These are phyloP conservation scores for Solioccasus polychromus DNA, from an alignment of 768 basidiomycete species.

Conservation along the genomic window DNA sequence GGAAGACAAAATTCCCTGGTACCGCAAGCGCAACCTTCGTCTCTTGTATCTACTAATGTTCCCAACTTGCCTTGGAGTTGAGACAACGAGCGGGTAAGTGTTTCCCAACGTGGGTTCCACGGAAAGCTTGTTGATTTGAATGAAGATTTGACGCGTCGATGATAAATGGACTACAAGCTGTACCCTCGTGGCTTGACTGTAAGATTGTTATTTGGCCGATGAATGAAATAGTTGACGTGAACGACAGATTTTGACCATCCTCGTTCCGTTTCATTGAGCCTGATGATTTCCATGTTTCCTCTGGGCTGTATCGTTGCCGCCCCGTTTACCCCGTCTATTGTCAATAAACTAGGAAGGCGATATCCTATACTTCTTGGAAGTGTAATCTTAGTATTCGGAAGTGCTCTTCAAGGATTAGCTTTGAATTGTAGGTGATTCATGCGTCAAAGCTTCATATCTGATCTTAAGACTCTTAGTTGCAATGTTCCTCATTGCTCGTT, in stretches of 20 bases:
- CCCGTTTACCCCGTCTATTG: conserved; percentile 58
- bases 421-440: background rate
- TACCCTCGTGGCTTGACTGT: conserved; percentile 57
- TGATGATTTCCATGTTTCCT: background rate
- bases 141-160: conserved; percentile 43
- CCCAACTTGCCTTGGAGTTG: conserved; percentile 33
- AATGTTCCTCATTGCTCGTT: conserved; percentile 13
- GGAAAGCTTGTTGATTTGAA: background rate
- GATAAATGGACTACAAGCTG: conserved; percentile 61
- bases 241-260: conserved; percentile 50
- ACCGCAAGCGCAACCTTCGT: conserved; percentile 57
- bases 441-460: background rate
- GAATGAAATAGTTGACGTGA: background rate
- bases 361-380: background rate
- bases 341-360: too few relatives aligned
- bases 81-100: conserved; percentile 18
- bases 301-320: conserved; percentile 35
- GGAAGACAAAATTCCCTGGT: conserved; percentile 58
- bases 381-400: conserved; percentile 1
- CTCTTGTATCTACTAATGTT: conserved; percentile 53
- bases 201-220: conserved; percentile 7
- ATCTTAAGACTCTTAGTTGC: background rate
- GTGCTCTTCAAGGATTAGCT: conserved; percentile 3
- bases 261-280: conserved; percentile 41
- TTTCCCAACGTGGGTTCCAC: background rate